Evolutionary conservation across 1,284 basidiomycete genomes (phyloP).

Genomic region (Crucibulum parvulum): DNA sequence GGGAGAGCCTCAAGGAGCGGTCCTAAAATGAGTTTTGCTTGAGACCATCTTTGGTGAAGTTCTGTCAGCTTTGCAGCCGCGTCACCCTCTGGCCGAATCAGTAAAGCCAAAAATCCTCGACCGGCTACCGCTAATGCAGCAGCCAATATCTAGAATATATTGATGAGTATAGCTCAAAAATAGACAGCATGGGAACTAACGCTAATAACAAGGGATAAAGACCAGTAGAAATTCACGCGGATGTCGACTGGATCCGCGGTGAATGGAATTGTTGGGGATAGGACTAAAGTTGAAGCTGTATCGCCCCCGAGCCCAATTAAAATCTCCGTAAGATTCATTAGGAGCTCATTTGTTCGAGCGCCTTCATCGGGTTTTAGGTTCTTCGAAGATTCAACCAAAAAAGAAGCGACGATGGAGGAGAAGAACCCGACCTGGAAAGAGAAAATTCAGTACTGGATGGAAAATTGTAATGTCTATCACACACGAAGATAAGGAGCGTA

Average conservation of each 20-base stretch:
- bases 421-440: slow-evolving; percentile 5
- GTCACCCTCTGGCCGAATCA: slow-evolving; percentile 4
- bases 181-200: not conserved
- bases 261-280: slow-evolving; percentile 1
- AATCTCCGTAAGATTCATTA: slow-evolving; percentile 10
- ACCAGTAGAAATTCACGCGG: slow-evolving; percentile 9
- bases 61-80: slow-evolving; percentile 5
- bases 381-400: slow-evolving; percentile 5
- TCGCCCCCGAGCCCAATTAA: not conserved
- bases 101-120: slow-evolving; percentile 5
- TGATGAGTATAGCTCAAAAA: not conserved
- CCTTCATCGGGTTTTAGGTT: slow-evolving; percentile 2
- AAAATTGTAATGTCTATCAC: not conserved
- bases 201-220: slow-evolving; percentile 4
- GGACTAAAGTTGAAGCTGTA: not conserved
- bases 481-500: slow-evolving; percentile 7
- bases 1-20: slow-evolving; percentile 5
- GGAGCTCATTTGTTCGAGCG: slow-evolving; percentile 3
- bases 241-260: slow-evolving; percentile 4
- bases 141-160: slow-evolving; percentile 2
- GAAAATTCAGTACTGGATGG: not conserved
- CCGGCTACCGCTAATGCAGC: slow-evolving; percentile 7
- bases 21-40: slow-evolving; percentile 6
- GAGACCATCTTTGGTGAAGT: slow-evolving; percentile 4
- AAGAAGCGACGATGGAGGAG: slow-evolving; percentile 8